Conservation (phyloP, 2,329 filamentous ascomycete species). For the Elsinoe arachidis region DNA sequence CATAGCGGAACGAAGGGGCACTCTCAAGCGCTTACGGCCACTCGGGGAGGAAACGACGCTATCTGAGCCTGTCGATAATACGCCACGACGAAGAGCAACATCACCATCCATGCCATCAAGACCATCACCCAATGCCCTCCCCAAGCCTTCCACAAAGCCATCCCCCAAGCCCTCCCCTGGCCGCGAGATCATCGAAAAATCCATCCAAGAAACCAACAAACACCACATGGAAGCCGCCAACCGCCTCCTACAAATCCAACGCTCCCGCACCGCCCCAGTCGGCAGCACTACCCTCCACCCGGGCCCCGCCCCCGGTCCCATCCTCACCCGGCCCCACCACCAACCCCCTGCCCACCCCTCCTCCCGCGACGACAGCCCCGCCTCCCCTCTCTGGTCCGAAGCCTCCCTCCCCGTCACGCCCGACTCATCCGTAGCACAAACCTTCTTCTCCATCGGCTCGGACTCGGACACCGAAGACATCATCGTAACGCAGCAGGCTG, state of each 20-base stretch:
- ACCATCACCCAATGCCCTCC: constrained; percentile 4
- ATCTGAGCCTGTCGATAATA: not conserved
- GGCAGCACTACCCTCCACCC: constrained; percentile 15
- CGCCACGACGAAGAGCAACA: not conserved
- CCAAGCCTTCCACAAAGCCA: constrained; percentile 9
- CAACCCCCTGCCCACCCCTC: constrained; percentile 12
- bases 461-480: constrained; percentile 10
- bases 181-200: constrained; percentile 10
- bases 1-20: constrained; percentile 25
- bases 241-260: constrained; percentile 18
- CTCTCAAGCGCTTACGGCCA: constrained; percentile 17
- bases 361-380: constrained; percentile 14
- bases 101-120: constrained; percentile 12
- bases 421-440: constrained; percentile 12
- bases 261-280: constrained; percentile 23
- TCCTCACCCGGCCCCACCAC: constrained; percentile 9
- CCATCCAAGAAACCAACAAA: constrained; percentile 5
- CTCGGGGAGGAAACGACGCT: constrained; percentile 6
- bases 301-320: constrained; percentile 16
- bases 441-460: constrained; percentile 15
- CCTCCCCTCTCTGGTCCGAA: constrained; percentile 22
- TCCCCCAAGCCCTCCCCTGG: constrained; percentile 5
- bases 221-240: constrained; percentile 15
- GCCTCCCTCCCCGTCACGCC: constrained; percentile 24
- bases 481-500: not conserved